Evolutionary conservation across 1,284 basidiomycete species (phyloP), one percentile per base, ranked within the genome.

Genomic region (Sanghuangporus baumii): DNA sequence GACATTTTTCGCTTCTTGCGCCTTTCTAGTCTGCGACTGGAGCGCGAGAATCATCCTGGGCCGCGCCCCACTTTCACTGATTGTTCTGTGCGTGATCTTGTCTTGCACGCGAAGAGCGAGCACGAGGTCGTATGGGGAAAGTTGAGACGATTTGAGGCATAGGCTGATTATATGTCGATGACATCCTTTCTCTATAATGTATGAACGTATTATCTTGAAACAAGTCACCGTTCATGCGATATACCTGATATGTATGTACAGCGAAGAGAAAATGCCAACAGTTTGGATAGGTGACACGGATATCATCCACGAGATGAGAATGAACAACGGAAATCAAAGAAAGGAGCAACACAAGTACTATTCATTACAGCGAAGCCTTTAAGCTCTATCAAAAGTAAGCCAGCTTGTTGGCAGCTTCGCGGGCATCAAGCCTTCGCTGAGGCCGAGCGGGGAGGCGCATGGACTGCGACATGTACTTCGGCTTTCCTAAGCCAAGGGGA

Each of bases 361-460:
- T n/a, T 48, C 51, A 52, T 26, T 14, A 20, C 0, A 34, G 51
- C 3, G 40, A 41, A 41, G n/a, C 11, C 26, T 31, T 31, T 31
- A 31, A 31, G 26, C 26, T 3, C 34, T 50, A 63, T 54, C 92
- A 89, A 87, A 93, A 90, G 70, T 93, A 93, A 7, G 90, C 91
- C 61, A 93, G 79, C 72, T 92, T 93, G 72, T 89, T 91, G 23
- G 91, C 91, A n/a, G 91, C 91, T 72, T 93, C 87, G 67, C 85
- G 79, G 6, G 91, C 85, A 73, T 93, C 91, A 69, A 93, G 71
- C 67, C 87, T 79, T 65, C 89, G 75, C 43, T 81, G 83, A 9
- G 89, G 85, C 66, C 84, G 51, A 20, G 54, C 46, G n/a, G 62
- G 82, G 48, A 87, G 78, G 18, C 87, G 83, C 71, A 92, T 74